phyloP scores from a whole-genome alignment of 768 basidiomycete species.

The Lactifluus piperatus region DNA sequence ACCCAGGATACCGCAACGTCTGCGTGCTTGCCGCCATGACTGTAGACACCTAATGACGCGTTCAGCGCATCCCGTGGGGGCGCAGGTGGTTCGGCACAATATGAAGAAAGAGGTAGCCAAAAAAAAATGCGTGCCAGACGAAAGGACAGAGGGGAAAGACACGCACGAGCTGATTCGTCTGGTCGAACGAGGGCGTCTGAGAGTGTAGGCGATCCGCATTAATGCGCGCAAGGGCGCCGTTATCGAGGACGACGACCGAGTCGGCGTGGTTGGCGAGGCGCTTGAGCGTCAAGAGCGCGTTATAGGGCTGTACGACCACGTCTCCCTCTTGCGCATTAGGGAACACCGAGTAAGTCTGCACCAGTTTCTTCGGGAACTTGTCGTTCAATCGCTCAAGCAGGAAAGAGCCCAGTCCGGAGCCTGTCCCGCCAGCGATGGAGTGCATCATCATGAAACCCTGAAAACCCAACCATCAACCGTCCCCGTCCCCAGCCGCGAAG shows the following conservation, averaged over 20 bases:
- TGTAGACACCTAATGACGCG: constrained; percentile 65
- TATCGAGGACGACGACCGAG: constrained; percentile 94
- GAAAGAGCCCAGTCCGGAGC: constrained; percentile 97
- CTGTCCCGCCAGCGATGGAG: constrained; percentile 97
- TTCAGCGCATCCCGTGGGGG: not conserved
- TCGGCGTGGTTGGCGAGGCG: constrained; percentile 94
- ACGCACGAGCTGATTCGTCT: constrained; percentile 79
- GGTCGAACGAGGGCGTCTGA: constrained; percentile 81
- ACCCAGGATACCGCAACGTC: constrained; percentile 93
- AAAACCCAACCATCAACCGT: too few species aligned
- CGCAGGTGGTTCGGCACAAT: too few species aligned
- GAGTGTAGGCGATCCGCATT: constrained; percentile 87
- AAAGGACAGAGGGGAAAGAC: not conserved
- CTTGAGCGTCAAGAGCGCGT: constrained; percentile 87
- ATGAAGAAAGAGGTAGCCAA: too few species aligned
- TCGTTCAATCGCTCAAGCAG: constrained; percentile 93
- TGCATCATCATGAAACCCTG: constrained; percentile 99
- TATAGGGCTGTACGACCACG: constrained; percentile 98
- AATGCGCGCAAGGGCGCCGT: constrained; percentile 87
- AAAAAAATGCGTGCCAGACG: too few species aligned
- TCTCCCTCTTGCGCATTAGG: constrained; percentile 91
- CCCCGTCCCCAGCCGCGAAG: too few species aligned
- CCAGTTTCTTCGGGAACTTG: constrained; percentile 97
- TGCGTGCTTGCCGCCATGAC: constrained; percentile 98
- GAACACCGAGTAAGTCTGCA: constrained; percentile 98